Evolutionary conservation across 768 basidiomycete species (phyloP).

Genomic region (Fomitopsis serialis): DNA sequence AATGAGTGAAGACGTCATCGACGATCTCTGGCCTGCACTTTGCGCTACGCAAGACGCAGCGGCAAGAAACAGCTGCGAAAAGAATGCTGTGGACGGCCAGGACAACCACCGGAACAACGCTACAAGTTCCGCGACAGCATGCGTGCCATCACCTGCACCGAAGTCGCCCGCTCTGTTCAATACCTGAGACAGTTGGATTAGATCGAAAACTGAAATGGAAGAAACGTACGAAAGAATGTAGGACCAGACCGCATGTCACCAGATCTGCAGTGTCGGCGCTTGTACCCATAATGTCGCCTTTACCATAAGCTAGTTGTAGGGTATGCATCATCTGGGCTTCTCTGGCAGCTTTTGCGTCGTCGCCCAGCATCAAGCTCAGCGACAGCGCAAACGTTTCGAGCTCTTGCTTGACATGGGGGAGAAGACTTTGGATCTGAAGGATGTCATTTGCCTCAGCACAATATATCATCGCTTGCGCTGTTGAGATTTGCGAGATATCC

Average conservation of each 20-base stretch:
- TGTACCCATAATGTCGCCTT: constrained; percentile 49
- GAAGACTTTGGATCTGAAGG: constrained; percentile 46
- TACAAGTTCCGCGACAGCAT: constrained; percentile 17
- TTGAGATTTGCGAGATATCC: constrained; percentile 57
- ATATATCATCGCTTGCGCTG: constrained; percentile 49
- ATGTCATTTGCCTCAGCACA: constrained; percentile 47
- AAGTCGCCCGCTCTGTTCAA: constrained; percentile 51
- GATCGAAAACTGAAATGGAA: not conserved
- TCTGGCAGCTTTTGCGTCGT: constrained; percentile 63
- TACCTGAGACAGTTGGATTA: constrained; percentile 35
- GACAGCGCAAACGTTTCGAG: constrained; percentile 57
- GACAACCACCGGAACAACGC: constrained; percentile 20
- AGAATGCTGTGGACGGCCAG: constrained; percentile 21
- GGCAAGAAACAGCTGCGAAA: constrained; percentile 55
- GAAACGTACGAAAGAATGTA: constrained; percentile 54
- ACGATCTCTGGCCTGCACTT: constrained; percentile 25
- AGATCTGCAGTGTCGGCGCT: constrained; percentile 64
- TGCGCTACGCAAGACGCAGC: constrained; percentile 61
- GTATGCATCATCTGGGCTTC: constrained; percentile 71
- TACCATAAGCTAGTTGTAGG: constrained; percentile 51
- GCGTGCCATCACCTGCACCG: constrained; percentile 51
- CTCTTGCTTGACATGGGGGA: constrained; percentile 46
- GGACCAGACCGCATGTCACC: constrained; percentile 53
- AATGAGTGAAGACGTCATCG: constrained; percentile 26
- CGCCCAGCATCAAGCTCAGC: constrained; percentile 55